Evolutionary conservation across 176 grass and related monocot genomes (phyloP).

Genomic region (Carex scoparia): DNA sequence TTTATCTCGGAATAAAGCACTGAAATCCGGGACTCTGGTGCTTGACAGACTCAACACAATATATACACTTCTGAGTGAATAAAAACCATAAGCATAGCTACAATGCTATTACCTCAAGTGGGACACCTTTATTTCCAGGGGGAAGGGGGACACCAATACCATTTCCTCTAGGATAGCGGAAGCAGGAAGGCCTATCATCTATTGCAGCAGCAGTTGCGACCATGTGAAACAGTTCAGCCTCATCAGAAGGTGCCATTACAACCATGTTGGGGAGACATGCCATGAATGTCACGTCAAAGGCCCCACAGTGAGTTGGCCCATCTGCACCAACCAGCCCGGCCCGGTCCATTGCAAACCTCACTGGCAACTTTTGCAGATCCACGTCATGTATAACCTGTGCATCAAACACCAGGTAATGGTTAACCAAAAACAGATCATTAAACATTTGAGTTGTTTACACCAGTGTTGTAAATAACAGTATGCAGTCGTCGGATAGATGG

Average conservation of each 20-base stretch:
- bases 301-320: slow-evolving; percentile 82
- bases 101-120: slow-evolving; percentile 49
- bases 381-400: slow-evolving; percentile 83
- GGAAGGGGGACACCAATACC: slow-evolving; percentile 69
- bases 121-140: slow-evolving; percentile 69
- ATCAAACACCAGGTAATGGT: background rate
- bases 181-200: slow-evolving; percentile 79
- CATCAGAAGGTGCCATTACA: slow-evolving; percentile 93
- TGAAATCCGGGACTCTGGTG: background rate
- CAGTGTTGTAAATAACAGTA: too few relatives aligned
- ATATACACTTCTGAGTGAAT: background rate
- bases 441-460: background rate
- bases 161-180: slow-evolving; percentile 88
- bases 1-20: background rate
- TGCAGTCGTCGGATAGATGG: too few relatives aligned
- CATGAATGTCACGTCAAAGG: slow-evolving; percentile 96
- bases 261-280: slow-evolving; percentile 97
- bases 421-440: background rate
- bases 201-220: slow-evolving; percentile 90
- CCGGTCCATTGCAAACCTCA: slow-evolving; percentile 94
- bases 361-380: slow-evolving; percentile 87
- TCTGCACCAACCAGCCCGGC: slow-evolving; percentile 89
- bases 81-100: background rate
- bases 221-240: slow-evolving; percentile 96
- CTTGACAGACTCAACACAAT: background rate